Conservation (phyloP, 2,329 filamentous ascomycete species). For the Metarhizium sp. region DNA sequence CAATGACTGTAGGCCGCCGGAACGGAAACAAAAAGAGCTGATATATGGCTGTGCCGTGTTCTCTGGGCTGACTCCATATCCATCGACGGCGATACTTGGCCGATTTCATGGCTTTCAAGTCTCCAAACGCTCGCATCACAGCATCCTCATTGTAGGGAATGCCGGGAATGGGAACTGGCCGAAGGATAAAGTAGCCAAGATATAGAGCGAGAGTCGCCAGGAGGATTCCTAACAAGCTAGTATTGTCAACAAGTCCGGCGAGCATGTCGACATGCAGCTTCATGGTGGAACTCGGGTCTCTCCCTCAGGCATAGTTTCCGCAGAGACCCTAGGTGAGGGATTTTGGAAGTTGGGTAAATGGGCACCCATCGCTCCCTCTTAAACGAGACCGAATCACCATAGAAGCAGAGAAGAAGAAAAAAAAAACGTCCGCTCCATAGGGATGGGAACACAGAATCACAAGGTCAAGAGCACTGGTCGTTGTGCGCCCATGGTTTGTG, state of each 20-base stretch:
- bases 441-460: too few relatives aligned
- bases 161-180: slow-evolving; percentile 15
- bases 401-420: too few relatives aligned
- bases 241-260: not conserved
- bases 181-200: slow-evolving; percentile 4
- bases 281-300: not conserved
- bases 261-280: not conserved
- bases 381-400: too few relatives aligned
- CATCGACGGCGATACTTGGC: slow-evolving; percentile 15
- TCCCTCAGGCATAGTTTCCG: not conserved
- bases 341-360: too few relatives aligned
- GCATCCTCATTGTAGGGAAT: slow-evolving; percentile 18
- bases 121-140: slow-evolving; percentile 12
- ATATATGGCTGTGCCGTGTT: slow-evolving; percentile 17
- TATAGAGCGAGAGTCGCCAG: slow-evolving; percentile 1
- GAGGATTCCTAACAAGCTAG: not conserved
- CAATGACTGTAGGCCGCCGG: slow-evolving; percentile 19
- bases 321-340: too few relatives aligned
- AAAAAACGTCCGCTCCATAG: too few relatives aligned
- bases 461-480: too few relatives aligned
- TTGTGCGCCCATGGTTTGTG: too few relatives aligned
- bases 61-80: slow-evolving; percentile 17
- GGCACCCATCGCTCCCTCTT: too few relatives aligned
- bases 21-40: slow-evolving; percentile 26
- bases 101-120: slow-evolving; percentile 10